Evolutionary conservation across 495 filamentous ascomycete species (phyloP).

Genomic region (Aspergillus mulundensis): DNA sequence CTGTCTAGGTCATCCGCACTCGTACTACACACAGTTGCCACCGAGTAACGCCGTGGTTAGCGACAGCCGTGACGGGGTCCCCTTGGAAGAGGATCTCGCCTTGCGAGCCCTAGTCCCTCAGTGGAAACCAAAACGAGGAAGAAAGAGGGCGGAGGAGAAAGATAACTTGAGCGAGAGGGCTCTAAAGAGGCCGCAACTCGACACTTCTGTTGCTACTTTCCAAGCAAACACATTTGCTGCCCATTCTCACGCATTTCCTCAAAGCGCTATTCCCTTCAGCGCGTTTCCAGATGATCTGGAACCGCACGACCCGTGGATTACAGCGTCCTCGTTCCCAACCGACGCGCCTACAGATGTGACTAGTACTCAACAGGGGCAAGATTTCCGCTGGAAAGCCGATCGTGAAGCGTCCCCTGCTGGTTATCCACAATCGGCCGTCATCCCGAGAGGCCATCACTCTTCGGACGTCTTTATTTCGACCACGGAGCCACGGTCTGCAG

Average conservation of each 20-base stretch:
- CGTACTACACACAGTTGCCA: slow-evolving; percentile 83
- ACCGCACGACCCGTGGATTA: slow-evolving; percentile 51
- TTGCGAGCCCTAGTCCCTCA: slow-evolving; percentile 84
- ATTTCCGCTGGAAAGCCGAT: slow-evolving; percentile 46
- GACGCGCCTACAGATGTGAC: slow-evolving; percentile 21
- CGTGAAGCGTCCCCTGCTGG: slow-evolving; percentile 58
- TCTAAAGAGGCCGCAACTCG: slow-evolving; percentile 61
- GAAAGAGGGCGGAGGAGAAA: slow-evolving; percentile 76
- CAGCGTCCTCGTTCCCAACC: slow-evolving; percentile 36
- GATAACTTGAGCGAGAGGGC: slow-evolving; percentile 54
- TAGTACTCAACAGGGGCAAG: slow-evolving; percentile 30
- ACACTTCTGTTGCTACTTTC: slow-evolving; percentile 60
- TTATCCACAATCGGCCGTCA: slow-evolving; percentile 80
- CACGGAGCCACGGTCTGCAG: slow-evolving; percentile 64
- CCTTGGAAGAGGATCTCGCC: slow-evolving; percentile 87
- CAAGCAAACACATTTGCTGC: slow-evolving; percentile 49
- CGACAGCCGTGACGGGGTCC: slow-evolving; percentile 76
- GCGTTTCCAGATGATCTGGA: slow-evolving; percentile 55
- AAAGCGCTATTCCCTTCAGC: slow-evolving; percentile 58
- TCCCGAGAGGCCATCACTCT: slow-evolving; percentile 52
- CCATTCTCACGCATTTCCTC: slow-evolving; percentile 48
- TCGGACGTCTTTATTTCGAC: slow-evolving; percentile 43
- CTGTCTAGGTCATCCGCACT: slow-evolving; percentile 70
- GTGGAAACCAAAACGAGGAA: slow-evolving; percentile 83
- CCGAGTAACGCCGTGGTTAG: slow-evolving; percentile 55